phyloP scores from a whole-genome alignment of 352 stramenopile species.

The Globisporangium abappressorium region DNA sequence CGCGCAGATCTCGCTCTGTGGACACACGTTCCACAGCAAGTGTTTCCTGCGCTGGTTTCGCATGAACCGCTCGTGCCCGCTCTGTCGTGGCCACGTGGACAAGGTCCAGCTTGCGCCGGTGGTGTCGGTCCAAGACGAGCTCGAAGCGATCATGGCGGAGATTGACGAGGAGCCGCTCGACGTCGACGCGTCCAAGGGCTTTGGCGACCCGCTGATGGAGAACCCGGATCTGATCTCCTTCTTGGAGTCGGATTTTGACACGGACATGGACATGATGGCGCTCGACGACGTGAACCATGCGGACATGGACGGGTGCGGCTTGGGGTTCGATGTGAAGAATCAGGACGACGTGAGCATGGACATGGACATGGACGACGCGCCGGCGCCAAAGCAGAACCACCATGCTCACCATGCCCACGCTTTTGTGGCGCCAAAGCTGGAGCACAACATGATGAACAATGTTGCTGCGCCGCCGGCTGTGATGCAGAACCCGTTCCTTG shows the following conservation, averaged over 20 bases:
- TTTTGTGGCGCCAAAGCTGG: constrained; percentile 13
- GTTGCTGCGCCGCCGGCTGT: neutral
- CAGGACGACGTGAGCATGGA: constrained; percentile 32
- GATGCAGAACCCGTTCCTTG: constrained; percentile 6
- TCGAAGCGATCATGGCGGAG: constrained; percentile 78
- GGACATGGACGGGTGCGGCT: neutral
- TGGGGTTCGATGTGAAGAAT: neutral
- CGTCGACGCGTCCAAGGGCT: constrained; percentile 21
- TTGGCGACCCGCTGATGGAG: constrained; percentile 37
- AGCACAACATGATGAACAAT: constrained; percentile 1
- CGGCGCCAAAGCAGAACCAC: constrained; percentile 18
- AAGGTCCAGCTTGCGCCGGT: constrained; percentile 52
- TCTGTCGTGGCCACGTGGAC: constrained; percentile 65
- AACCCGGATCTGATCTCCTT: constrained; percentile 51
- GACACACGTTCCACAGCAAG: constrained; percentile 75
- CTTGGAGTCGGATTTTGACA: constrained; percentile 48
- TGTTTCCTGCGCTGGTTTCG: constrained; percentile 84
- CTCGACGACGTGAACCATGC: constrained; percentile 42
- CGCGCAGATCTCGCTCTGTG: constrained; percentile 62
- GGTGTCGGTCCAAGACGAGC: constrained; percentile 50
- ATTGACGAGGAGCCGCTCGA: constrained; percentile 51
- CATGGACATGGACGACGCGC: constrained; percentile 32
- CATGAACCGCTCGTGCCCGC: constrained; percentile 63
- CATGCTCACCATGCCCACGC: neutral
- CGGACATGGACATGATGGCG: constrained; percentile 66